Evolutionary conservation across 2,329 filamentous ascomycete species (phyloP), one percentile per base, ranked within the genome.

Genomic region (Alternaria gaisen): DNA sequence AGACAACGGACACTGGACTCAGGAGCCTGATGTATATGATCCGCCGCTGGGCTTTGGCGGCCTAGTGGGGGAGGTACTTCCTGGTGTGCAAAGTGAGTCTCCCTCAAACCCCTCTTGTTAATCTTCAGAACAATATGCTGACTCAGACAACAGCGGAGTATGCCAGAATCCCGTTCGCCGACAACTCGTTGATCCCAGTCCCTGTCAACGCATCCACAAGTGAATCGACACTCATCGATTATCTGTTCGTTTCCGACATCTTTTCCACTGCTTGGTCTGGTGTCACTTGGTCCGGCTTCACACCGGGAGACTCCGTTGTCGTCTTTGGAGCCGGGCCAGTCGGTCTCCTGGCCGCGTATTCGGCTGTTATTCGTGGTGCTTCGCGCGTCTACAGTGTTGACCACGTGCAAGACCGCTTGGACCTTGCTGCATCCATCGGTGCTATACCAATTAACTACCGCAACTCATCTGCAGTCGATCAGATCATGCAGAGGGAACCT

Each of bases 271-370:
- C 64, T 20, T 73, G 69, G 71, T 60, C 28, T 9, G 56, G 53
- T 8, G 43, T 77, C 3, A 63, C 67, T 20, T 61, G 38, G 16
- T 67, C 72, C 4, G 72, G 66, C 1, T 72, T 72, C 51, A 40
- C 64, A 9, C 44, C 63, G 14, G 73, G 72, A 7, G 74, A 75
- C 43, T 63, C 61, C 5, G 69, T 79, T 14, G 73, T 72, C 1
- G 65, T 79, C n/a, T 80, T 77, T 46, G 77, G 76, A n/a, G 77
- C 76, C 43, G 69, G 73, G 2, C 71, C 74, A 3, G 73, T 79
- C n/a, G 56, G 36, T n/a, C 66, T 79, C 1, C 70, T 78, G 18
- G 60, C 63, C 5, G 73, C 75, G 2, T 77, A 79, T 55, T 75
- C 74, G 1, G 77, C 77, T 0, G 43, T 74, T 4, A 56, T 79